These are phyloP conservation scores for Ziziphus jujuba DNA, from an alignment of 306 rosid species.

Conservation along the genomic window DNA sequence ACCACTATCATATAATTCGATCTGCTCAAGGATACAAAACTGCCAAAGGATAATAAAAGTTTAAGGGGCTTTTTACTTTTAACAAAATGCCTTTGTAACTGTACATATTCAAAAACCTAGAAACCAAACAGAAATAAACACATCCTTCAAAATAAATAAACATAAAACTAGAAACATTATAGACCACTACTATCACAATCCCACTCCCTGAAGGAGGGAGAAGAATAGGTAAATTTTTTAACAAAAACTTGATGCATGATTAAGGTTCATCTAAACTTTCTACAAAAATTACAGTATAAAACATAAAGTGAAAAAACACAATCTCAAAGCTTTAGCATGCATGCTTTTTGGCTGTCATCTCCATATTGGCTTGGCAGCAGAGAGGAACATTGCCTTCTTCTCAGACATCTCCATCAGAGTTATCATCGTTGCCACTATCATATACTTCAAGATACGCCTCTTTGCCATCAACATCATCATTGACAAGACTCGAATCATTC, in stretches of 20 bases:
- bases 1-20: neutral
- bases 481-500: constrained; percentile 36
- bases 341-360: neutral
- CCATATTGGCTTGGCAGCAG: constrained; percentile 3
- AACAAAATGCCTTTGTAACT: neutral
- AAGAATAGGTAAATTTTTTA: too few species aligned
- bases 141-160: neutral
- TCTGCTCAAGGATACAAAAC: neutral
- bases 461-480: constrained; percentile 48
- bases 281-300: too few species aligned
- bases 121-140: neutral
- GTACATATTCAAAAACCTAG: too few species aligned
- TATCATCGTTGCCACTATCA: constrained; percentile 32
- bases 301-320: too few species aligned
- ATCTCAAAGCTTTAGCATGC: neutral
- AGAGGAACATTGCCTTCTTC: neutral
- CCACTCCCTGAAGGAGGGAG: too few species aligned
- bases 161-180: too few species aligned
- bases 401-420: constrained; percentile 20
- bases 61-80: neutral
- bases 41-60: neutral
- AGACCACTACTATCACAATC: too few species aligned
- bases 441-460: constrained; percentile 35
- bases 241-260: too few species aligned
- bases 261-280: too few species aligned